A percentile compares a stretch with the other conserved stretches of the same genome.
Conservation (phyloP, 179 eudicot species). For the Beta corolliflora region DNA sequence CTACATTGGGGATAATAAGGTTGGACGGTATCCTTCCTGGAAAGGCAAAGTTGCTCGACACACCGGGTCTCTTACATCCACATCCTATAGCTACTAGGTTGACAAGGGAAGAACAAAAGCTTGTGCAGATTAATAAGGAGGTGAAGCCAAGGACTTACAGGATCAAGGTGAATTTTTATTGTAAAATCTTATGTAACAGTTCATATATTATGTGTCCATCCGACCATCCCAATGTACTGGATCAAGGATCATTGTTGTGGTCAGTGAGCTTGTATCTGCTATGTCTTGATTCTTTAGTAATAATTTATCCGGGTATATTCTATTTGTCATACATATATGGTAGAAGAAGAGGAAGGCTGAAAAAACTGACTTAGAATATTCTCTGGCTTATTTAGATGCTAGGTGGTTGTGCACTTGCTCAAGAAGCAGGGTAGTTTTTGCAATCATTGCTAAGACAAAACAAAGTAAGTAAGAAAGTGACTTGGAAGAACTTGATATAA, state of each 20-base stretch:
- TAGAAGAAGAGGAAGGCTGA: background rate
- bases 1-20: slow-evolving; percentile 88
- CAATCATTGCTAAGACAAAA: background rate
- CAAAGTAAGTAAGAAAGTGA: background rate
- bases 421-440: background rate
- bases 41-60: slow-evolving; percentile 86
- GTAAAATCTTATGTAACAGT: background rate
- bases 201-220: background rate
- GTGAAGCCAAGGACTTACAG: slow-evolving; percentile 92
- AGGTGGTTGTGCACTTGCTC: background rate
- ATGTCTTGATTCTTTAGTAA: background rate
- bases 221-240: background rate
- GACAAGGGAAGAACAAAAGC: slow-evolving; percentile 87
- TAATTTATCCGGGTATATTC: background rate
- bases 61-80: slow-evolving; percentile 92
- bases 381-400: background rate
- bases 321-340: background rate
- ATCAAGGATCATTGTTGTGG: background rate
- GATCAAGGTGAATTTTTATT: slow-evolving; percentile 59
- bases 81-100: slow-evolving; percentile 80
- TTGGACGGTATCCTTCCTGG: slow-evolving; percentile 84
- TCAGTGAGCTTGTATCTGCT: background rate
- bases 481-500: background rate
- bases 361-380: background rate
- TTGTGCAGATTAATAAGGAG: slow-evolving; percentile 75